phyloP scores from a whole-genome alignment of 352 stramenopile species.

The Globisporangium barbulae region DNA sequence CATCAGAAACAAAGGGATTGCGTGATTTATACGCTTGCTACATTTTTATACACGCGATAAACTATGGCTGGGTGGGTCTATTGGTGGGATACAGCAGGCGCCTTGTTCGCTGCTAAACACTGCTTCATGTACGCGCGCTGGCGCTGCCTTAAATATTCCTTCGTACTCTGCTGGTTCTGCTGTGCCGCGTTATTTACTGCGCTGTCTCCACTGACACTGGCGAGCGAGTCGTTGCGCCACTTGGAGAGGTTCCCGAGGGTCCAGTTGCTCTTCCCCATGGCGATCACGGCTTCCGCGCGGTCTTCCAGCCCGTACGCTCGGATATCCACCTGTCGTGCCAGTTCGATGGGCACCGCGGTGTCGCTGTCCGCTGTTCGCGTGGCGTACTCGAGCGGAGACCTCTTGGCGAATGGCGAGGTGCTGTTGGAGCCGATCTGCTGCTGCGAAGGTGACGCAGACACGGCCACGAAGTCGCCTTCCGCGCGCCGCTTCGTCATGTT shows the following conservation, averaged over 20 bases:
- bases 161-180: conserved; percentile 19
- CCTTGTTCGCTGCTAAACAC: conserved; percentile 5
- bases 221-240: conserved; percentile 51
- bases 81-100: neutral
- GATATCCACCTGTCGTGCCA: conserved; percentile 44
- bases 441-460: neutral
- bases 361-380: neutral
- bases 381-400: neutral
- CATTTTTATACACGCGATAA: neutral
- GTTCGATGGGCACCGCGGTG: neutral
- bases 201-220: neutral
- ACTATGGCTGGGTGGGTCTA: neutral
- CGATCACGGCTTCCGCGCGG: conserved; percentile 69
- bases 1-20: neutral
- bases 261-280: conserved; percentile 41
- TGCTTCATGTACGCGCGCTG: conserved; percentile 74
- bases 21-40: neutral
- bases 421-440: neutral
- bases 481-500: conserved; percentile 13
- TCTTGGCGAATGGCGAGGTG: neutral
- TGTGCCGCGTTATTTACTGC: conserved; percentile 6
- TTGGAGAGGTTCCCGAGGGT: conserved; percentile 56
- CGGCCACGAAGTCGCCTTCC: neutral
- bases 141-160: conserved; percentile 56
- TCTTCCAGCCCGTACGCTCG: conserved; percentile 75